Conservation (phyloP, 1,284 basidiomycete genomes). For the Gyrodon tennesseensis region DNA sequence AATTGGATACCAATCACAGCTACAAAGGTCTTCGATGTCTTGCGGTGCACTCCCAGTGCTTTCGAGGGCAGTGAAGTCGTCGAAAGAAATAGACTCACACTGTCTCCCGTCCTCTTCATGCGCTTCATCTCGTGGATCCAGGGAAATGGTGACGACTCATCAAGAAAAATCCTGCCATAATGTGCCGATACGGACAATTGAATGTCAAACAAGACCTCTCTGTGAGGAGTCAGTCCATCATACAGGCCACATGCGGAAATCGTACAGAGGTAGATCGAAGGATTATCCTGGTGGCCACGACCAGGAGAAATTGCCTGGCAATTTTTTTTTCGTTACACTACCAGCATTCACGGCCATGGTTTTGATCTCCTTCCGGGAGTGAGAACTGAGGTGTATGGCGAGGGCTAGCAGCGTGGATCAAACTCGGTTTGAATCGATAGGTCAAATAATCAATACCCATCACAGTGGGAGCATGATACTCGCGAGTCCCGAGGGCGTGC, state of each 20-base stretch:
- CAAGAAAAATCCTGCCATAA: background rate
- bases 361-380: slow-evolving; percentile 6
- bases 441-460: too few species aligned
- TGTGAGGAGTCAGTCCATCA: background rate
- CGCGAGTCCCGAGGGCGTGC: too few species aligned
- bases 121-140: slow-evolving; percentile 4
- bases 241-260: background rate
- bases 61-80: background rate
- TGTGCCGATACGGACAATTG: slow-evolving; percentile 3
- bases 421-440: background rate
- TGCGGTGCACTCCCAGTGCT: background rate
- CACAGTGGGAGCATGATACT: too few species aligned
- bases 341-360: background rate
- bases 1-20: background rate
- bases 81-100: background rate
- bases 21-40: background rate
- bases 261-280: slow-evolving; percentile 19
- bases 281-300: background rate
- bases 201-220: background rate
- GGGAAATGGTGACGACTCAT: background rate
- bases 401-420: slow-evolving; percentile 10
- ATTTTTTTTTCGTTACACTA: background rate
- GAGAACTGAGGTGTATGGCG: background rate
- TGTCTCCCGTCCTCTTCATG: slow-evolving; percentile 9
- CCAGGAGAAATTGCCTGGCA: background rate